These are phyloP conservation scores for Colletotrichum cereale DNA, from an alignment of 2,329 filamentous ascomycete species.

Conservation along the genomic window DNA sequence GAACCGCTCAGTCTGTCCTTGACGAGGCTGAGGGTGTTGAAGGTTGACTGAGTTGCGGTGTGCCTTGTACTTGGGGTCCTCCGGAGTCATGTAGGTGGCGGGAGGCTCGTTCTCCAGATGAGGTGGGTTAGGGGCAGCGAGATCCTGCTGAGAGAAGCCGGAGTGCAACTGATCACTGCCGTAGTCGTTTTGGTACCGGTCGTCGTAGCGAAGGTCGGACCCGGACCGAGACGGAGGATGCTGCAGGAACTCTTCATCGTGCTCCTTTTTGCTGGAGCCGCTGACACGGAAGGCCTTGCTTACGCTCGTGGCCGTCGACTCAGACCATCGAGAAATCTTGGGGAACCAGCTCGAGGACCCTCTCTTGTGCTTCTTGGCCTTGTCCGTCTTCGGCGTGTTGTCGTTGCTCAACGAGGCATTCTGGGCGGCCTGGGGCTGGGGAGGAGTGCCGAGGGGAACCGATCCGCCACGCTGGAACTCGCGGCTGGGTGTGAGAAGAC, in stretches of 20 bases:
- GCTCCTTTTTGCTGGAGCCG: constrained; percentile 66
- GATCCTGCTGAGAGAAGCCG: constrained; percentile 67
- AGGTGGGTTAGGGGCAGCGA: constrained; percentile 45
- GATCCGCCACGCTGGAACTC: constrained; percentile 62
- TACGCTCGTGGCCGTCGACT: constrained; percentile 91
- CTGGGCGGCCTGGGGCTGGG: constrained; percentile 58
- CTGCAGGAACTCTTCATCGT: constrained; percentile 71
- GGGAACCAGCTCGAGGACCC: constrained; percentile 84
- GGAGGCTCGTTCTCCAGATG: constrained; percentile 53
- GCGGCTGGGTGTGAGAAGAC: constrained; percentile 70
- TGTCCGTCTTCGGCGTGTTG: constrained; percentile 81
- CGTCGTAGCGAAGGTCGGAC: constrained; percentile 79
- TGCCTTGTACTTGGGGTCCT: constrained; percentile 84
- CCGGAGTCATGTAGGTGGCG: constrained; percentile 67
- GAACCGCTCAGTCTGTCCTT: constrained; percentile 80
- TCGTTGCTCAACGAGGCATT: constrained; percentile 75
- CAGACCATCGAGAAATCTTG: constrained; percentile 97
- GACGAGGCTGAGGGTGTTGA: constrained; percentile 82
- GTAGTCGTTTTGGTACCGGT: constrained; percentile 67
- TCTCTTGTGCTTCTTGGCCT: constrained; percentile 88
- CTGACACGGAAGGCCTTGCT: constrained; percentile 82
- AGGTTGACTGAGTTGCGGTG: constrained; percentile 85
- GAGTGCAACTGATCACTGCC: constrained; percentile 71
- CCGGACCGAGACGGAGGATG: constrained; percentile 78
- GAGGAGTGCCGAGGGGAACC: constrained; percentile 69